Percentiles rank a stretch among this genome's conserved stretches.
Evolutionary conservation across 2,329 filamentous ascomycete genomes (phyloP).

Genomic region (Arthrobotrys conoides): DNA sequence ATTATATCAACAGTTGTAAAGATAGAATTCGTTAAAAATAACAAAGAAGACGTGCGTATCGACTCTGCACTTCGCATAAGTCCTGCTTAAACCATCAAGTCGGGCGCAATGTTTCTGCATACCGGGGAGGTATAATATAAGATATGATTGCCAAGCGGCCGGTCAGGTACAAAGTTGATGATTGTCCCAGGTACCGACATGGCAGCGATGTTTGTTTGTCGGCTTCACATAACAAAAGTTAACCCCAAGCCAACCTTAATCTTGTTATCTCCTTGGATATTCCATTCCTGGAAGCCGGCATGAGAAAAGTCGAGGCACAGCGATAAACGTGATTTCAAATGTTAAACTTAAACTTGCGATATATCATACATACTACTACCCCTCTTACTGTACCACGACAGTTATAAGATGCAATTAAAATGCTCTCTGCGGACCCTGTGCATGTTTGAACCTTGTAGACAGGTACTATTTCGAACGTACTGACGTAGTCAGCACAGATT

Average conservation of each 20-base stretch:
- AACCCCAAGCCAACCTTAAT: slow-evolving; percentile 26
- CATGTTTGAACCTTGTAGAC: slow-evolving; percentile 31
- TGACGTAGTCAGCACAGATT: slow-evolving; percentile 56
- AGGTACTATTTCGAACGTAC: slow-evolving; percentile 26
- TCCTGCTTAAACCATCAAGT: neutral
- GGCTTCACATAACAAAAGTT: slow-evolving; percentile 3
- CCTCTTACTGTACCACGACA: slow-evolving; percentile 51
- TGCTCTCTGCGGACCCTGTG: slow-evolving; percentile 7
- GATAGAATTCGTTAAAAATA: slow-evolving; percentile 12
- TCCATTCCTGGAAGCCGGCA: slow-evolving; percentile 54
- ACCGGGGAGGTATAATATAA: neutral
- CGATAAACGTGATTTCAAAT: slow-evolving; percentile 29
- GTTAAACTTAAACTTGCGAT: slow-evolving; percentile 7
- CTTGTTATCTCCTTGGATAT: slow-evolving; percentile 44
- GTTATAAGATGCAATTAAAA: slow-evolving; percentile 17
- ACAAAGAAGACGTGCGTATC: slow-evolving; percentile 25
- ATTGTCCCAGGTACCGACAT: slow-evolving; percentile 41
- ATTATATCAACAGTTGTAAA: slow-evolving; percentile 5
- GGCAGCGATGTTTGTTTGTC: slow-evolving; percentile 26
- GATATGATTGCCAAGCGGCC: neutral
- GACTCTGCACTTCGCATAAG: slow-evolving; percentile 1
- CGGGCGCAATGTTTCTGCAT: slow-evolving; percentile 13
- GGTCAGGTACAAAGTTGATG: slow-evolving; percentile 27
- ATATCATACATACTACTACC: neutral
- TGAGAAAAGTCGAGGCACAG: slow-evolving; percentile 40